phyloP scores from a whole-genome alignment of 1,284 basidiomycete genomes.

The Cryptococcus hybrid region DNA sequence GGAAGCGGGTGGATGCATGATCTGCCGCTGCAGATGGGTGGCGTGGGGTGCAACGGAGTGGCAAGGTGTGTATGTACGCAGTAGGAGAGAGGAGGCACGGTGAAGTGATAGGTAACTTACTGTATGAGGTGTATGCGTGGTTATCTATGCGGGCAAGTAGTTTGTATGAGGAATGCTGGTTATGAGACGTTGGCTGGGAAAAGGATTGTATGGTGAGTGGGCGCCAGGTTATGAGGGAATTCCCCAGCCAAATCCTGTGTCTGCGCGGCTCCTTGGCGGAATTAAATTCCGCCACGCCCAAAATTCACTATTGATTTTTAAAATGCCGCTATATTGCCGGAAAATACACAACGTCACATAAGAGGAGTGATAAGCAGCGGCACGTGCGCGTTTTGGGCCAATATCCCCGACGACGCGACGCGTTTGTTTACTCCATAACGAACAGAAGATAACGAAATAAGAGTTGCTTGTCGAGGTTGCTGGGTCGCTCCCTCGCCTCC shows the following conservation, averaged over 20 bases:
- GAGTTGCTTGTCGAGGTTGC: no score
- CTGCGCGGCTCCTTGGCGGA: neutral
- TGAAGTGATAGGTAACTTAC: neutral
- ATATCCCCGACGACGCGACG: neutral
- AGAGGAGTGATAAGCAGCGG: no score
- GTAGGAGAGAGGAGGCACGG: neutral
- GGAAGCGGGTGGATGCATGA: neutral
- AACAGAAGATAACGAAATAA: no score
- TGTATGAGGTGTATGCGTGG: neutral
- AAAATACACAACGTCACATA: neutral
- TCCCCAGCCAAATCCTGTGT: no score
- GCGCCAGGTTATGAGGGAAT: neutral
- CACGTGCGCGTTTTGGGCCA: neutral
- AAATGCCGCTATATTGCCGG: neutral
- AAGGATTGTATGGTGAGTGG: neutral
- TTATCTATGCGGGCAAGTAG: neutral
- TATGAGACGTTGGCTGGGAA: neutral
- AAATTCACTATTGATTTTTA: neutral
- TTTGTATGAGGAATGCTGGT: neutral
- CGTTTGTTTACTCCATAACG: neutral
- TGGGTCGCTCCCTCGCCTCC: no score
- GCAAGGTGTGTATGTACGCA: neutral
- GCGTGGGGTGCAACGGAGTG: neutral
- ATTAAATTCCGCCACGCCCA: neutral
- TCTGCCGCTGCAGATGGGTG: neutral